Evolutionary conservation across 1,284 basidiomycete species (phyloP), one percentile per base, ranked within the genome.

Genomic region (Entoloma clypeatum): DNA sequence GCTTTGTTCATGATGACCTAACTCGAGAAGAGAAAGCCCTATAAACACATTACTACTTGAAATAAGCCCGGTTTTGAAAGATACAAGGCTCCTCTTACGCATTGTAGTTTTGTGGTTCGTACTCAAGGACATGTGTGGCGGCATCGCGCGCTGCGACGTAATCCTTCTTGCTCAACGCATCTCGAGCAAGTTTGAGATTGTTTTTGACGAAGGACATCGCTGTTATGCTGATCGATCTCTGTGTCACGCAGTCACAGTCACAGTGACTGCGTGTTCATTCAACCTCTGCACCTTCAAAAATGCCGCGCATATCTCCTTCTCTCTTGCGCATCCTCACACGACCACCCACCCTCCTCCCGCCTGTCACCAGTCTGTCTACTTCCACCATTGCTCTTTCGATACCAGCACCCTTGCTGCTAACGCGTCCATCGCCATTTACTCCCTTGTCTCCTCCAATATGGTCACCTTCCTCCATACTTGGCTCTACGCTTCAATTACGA

Each of bases 101-200:
- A 52, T 84, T 81, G 52, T 91, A 89, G 56, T 86, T 88, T 32
- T 79, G 76, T 3, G 84, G 72, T 45, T 91, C 88, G 52, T 79
- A 81, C 30, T 85, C 80, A 25, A 88, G 64, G 10, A 79, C 79
- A 45, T 81, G 73, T 16, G 71, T 62, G 8, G 81, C 78, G 19
- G 82, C 74, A 48, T 79, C 73, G 48, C 77, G 80, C 5, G 90
- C 92, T n/a, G 66, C 64, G 16, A 70, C 63, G 48, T 77, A 90
- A 49, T 94, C 81, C 57, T 88, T 88, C 57, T 81, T 83, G 7
- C 67, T 68, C n/a, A 95, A 64, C 6, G 80, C 76, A 28, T 87
- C 81, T 47, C 86, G 79, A 13, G 92, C 85, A n/a, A 74, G 67
- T 63, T 94, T 96, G 52, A 95, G 72, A 57, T 85, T 88, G 24